Conservation (phyloP, 2,329 filamentous ascomycete species). For the Talaromyces sp. region DNA sequence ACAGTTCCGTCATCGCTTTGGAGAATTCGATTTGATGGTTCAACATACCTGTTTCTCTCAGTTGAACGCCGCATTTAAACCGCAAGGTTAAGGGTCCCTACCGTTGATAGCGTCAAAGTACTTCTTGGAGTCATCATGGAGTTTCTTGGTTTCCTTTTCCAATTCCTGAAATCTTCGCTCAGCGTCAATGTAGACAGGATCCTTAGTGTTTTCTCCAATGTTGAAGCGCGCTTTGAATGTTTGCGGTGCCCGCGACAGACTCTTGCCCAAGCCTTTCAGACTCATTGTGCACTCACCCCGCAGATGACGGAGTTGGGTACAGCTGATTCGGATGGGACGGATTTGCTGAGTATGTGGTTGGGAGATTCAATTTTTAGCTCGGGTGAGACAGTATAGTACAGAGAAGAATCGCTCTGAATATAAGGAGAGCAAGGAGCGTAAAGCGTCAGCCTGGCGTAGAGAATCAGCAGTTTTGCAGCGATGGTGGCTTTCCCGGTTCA, state of each 20-base stretch:
- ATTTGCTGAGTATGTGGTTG: background rate
- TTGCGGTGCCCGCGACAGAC: slow-evolving; percentile 85
- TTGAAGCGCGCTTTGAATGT: slow-evolving; percentile 90
- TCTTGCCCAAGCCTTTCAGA: slow-evolving; percentile 94
- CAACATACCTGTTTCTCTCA: slow-evolving; percentile 67
- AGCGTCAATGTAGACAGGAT: slow-evolving; percentile 89
- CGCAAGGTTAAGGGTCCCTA: slow-evolving; percentile 25
- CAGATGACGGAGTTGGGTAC: slow-evolving; percentile 9
- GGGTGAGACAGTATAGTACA: background rate
- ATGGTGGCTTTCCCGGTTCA: slow-evolving; percentile 3
- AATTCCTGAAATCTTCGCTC: slow-evolving; percentile 92
- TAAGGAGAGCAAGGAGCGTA: background rate
- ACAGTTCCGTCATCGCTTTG: slow-evolving; percentile 90
- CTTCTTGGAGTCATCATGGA: slow-evolving; percentile 95
- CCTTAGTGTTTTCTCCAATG: slow-evolving; percentile 91
- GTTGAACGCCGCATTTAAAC: too few relatives aligned
- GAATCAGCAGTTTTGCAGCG: background rate
- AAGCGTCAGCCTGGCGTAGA: background rate
- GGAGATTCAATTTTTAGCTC: background rate
- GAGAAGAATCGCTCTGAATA: background rate
- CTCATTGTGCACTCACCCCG: slow-evolving; percentile 62
- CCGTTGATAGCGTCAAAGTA: slow-evolving; percentile 97
- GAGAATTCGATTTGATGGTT: slow-evolving; percentile 98
- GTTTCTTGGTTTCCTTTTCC: slow-evolving; percentile 91
- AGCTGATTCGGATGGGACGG: slow-evolving; percentile 5